These are phyloP conservation scores for Letharia lupina DNA, from an alignment of 495 filamentous ascomycete genomes.

Conservation along the genomic window DNA sequence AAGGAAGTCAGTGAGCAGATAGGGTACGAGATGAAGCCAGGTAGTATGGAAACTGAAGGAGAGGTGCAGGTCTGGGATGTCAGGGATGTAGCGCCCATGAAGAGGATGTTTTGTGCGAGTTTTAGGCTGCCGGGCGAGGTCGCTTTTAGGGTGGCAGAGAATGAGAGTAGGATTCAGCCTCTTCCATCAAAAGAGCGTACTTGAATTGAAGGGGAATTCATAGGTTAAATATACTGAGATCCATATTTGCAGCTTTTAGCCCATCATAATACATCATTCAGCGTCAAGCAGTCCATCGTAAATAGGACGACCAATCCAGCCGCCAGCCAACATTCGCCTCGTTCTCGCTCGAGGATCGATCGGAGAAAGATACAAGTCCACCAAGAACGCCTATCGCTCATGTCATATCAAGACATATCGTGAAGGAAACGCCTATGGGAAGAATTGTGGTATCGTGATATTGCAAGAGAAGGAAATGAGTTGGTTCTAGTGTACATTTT, in stretches of 20 bases:
- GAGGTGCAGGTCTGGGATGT: slow-evolving; percentile 67
- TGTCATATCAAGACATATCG: slow-evolving; percentile 11
- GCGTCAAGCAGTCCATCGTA: slow-evolving; percentile 1
- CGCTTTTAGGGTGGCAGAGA: slow-evolving; percentile 47
- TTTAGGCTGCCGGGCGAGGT: slow-evolving; percentile 77
- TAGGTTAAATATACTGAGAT: not conserved
- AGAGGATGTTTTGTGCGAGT: slow-evolving; percentile 93
- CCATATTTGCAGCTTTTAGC: slow-evolving; percentile 10
- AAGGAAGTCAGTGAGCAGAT: slow-evolving; percentile 56
- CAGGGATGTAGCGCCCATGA: slow-evolving; percentile 80
- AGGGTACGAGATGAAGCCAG: slow-evolving; percentile 50
- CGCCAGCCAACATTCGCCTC: not conserved
- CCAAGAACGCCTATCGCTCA: slow-evolving; percentile 15
- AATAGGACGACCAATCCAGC: slow-evolving; percentile 2
- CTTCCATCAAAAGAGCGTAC: not conserved
- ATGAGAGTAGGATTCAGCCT: not conserved
- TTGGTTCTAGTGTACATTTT: slow-evolving; percentile 2
- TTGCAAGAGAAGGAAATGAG: not conserved
- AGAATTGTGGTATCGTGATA: slow-evolving; percentile 1
- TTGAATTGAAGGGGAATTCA: not conserved
- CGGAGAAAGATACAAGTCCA: not conserved
- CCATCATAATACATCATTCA: slow-evolving; percentile 6
- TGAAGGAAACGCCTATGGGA: slow-evolving; percentile 4
- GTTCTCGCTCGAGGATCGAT: not conserved
- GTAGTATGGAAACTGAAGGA: slow-evolving; percentile 45